Conservation (phyloP, 176 grass and related monocot species). For the Cenchrus purpureus region DNA sequence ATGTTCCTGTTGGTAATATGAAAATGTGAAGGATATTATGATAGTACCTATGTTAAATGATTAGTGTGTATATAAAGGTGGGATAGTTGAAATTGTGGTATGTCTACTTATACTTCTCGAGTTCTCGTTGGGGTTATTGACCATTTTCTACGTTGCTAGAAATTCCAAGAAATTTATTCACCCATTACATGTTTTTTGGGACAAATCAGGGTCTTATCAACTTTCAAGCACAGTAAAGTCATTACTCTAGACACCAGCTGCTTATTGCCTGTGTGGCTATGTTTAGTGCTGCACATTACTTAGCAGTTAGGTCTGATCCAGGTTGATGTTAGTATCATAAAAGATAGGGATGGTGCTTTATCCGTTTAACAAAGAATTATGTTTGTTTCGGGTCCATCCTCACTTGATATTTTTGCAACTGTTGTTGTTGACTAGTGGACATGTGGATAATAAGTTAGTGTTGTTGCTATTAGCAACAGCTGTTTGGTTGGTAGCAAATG, state of each 20-base stretch:
- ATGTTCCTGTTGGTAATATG: neutral
- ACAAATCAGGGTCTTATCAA: neutral
- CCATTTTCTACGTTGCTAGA: neutral
- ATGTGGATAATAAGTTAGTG: too few relatives aligned
- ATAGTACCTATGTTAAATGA: neutral
- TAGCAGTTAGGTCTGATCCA: too few relatives aligned
- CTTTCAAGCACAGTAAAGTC: neutral
- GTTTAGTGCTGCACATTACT: too few relatives aligned
- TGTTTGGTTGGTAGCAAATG: too few relatives aligned
- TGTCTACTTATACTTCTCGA: neutral
- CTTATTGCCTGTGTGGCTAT: too few relatives aligned
- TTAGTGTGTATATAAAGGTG: neutral
- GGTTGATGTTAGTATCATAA: too few relatives aligned
- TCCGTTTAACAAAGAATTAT: too few relatives aligned
- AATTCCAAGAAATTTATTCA: neutral
- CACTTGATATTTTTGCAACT: neutral
- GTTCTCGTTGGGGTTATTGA: neutral
- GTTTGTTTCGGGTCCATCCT: neutral
- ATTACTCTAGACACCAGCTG: too few relatives aligned
- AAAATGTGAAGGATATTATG: neutral
- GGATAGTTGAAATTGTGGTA: neutral
- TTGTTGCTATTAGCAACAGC: too few relatives aligned
- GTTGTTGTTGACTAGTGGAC: neutral
- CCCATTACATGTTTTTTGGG: neutral
- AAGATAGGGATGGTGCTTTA: neutral